phyloP scores from a whole-genome alignment of 768 basidiomycete genomes.

The Mycena alexandri region DNA sequence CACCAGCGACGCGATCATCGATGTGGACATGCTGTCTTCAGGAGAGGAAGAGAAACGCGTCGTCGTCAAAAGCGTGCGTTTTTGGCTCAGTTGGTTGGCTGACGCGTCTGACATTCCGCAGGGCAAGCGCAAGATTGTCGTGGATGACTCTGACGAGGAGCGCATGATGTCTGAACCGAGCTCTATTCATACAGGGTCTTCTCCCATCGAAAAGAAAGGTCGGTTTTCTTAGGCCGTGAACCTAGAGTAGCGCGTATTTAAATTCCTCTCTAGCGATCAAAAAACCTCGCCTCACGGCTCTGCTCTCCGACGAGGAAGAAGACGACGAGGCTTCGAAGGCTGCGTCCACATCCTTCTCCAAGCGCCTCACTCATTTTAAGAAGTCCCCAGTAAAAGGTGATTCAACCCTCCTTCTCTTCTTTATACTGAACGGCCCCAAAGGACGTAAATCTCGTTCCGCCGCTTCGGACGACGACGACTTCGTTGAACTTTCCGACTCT shows the following conservation, averaged over 20 bases:
- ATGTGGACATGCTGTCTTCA: constrained; percentile 77
- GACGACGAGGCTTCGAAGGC: constrained; percentile 51
- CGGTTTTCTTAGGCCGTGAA: constrained; percentile 26
- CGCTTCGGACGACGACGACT: constrained; percentile 74
- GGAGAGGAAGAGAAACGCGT: constrained; percentile 48
- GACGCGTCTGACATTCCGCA: constrained; percentile 47
- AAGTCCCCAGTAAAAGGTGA: constrained; percentile 71
- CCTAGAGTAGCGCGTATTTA: neutral
- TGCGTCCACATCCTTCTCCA: constrained; percentile 61
- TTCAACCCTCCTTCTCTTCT: constrained; percentile 38
- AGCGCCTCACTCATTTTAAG: constrained; percentile 73
- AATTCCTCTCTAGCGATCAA: constrained; percentile 53
- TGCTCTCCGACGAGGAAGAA: constrained; percentile 63
- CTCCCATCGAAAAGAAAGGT: constrained; percentile 54
- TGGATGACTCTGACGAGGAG: constrained; percentile 83
- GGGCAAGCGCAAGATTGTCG: constrained; percentile 76
- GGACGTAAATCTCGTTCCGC: constrained; percentile 56
- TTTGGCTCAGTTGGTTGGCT: constrained; percentile 1
- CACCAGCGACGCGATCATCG: constrained; percentile 77
- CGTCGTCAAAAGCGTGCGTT: constrained; percentile 50
- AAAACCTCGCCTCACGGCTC: constrained; percentile 69
- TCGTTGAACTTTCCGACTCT: constrained; percentile 76
- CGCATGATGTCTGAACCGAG: constrained; percentile 45
- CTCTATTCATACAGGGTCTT: constrained; percentile 48
- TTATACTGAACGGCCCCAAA: constrained; percentile 38